These are phyloP conservation scores for Thalassiosira profunda DNA, from an alignment of 108 stramenopile species.

Conservation along the genomic window DNA sequence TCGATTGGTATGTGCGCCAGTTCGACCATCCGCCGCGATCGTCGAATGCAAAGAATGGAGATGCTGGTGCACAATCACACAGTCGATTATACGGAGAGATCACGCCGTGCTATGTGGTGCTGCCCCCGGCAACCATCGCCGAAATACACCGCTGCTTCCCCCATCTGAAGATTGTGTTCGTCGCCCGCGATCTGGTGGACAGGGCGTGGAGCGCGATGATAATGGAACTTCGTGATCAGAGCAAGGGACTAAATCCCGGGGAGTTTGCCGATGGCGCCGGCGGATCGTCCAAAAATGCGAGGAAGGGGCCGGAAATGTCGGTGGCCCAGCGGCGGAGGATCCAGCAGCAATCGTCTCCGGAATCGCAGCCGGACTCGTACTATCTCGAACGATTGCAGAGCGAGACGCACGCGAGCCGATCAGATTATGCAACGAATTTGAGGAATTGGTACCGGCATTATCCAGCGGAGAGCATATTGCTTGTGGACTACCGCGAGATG, in stretches of 20 bases:
- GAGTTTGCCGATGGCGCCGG: slow-evolving; percentile 44
- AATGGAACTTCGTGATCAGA: slow-evolving; percentile 58
- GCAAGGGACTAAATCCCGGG: slow-evolving; percentile 45
- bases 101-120: slow-evolving; percentile 54
- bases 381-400: slow-evolving; percentile 43
- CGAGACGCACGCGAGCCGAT: slow-evolving; percentile 28
- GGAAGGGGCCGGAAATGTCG: slow-evolving; percentile 7
- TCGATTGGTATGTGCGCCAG: slow-evolving; percentile 60
- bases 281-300: not conserved
- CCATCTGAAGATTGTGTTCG: slow-evolving; percentile 41
- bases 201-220: slow-evolving; percentile 59
- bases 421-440: slow-evolving; percentile 43
- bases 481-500: slow-evolving; percentile 52
- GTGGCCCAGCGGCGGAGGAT: slow-evolving; percentile 26
- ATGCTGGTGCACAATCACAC: too few relatives aligned
- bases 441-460: slow-evolving; percentile 44
- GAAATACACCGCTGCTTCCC: slow-evolving; percentile 48
- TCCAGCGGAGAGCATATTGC: slow-evolving; percentile 40
- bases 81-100: slow-evolving; percentile 64
- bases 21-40: slow-evolving; percentile 24
- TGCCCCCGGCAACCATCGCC: slow-evolving; percentile 28
- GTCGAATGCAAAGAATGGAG: not conserved
- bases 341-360: slow-evolving; percentile 40
- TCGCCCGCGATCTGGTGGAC: slow-evolving; percentile 60
- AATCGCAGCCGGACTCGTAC: slow-evolving; percentile 46